A percentile compares a stretch with the other conserved stretches of the same genome.
Conservation (phyloP, 2,329 filamentous ascomycete genomes). For the Metarhizium brunneum region DNA sequence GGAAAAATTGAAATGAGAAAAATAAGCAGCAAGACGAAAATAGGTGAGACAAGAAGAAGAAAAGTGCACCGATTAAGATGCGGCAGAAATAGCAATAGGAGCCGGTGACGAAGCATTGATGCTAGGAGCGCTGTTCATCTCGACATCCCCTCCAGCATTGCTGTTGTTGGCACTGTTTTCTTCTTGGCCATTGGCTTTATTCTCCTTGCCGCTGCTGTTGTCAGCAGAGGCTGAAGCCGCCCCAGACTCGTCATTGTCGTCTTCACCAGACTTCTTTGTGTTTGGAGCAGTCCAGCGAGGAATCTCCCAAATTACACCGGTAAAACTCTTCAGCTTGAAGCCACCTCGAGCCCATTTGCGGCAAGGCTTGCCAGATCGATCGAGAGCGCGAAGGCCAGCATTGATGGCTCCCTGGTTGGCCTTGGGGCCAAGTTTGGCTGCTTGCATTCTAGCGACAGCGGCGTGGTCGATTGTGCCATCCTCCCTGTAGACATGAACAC, state of each 20-base stretch:
- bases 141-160: constrained; percentile 36
- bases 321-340: constrained; percentile 86
- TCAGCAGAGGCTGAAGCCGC: constrained; percentile 38
- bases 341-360: constrained; percentile 81
- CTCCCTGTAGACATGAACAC: constrained; percentile 36
- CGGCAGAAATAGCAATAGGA: constrained; percentile 37
- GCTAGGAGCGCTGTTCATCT: constrained; percentile 44
- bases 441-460: constrained; percentile 37
- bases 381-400: constrained; percentile 85
- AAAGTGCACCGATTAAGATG: constrained; percentile 20
- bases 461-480: constrained; percentile 54
- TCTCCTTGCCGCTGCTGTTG: constrained; percentile 51
- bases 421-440: constrained; percentile 81
- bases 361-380: constrained; percentile 84
- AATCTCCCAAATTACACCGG: constrained; percentile 74
- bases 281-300: constrained; percentile 69
- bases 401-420: constrained; percentile 97
- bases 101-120: constrained; percentile 43
- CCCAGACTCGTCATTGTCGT: constrained; percentile 35
- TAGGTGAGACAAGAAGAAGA: background rate
- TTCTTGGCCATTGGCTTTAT: constrained; percentile 48
- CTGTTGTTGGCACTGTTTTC: constrained; percentile 38
- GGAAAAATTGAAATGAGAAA: background rate
- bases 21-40: background rate
- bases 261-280: constrained; percentile 40